phyloP scores from a whole-genome alignment of 1,284 basidiomycete genomes.

The Leccinum solheimii region DNA sequence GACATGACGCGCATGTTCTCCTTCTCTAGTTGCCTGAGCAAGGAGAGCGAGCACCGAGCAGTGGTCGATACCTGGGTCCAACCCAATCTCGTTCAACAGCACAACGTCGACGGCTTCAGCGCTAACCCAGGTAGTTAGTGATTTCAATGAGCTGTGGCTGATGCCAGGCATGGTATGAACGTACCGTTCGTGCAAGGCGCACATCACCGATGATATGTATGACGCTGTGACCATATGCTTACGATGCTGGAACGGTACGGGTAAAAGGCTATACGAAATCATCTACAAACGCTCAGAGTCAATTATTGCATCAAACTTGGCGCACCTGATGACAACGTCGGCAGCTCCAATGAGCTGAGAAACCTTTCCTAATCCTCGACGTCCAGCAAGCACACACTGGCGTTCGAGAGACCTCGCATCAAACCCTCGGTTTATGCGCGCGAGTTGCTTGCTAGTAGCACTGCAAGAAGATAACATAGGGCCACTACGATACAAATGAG shows the following conservation, averaged over 20 bases:
- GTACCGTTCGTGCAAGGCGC: constrained; percentile 64
- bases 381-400: constrained; percentile 63
- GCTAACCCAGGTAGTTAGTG: constrained; percentile 38
- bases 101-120: constrained; percentile 71
- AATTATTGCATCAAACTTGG: constrained; percentile 1
- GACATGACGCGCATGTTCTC: constrained; percentile 68
- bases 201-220: constrained; percentile 86
- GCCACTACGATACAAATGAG: constrained; percentile 15
- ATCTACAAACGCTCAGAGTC: background rate
- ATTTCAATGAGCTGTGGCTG: background rate
- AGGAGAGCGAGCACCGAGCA: constrained; percentile 75
- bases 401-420: constrained; percentile 53
- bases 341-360: constrained; percentile 53
- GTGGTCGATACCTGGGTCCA: constrained; percentile 97
- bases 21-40: constrained; percentile 60
- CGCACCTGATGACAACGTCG: constrained; percentile 73
- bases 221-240: constrained; percentile 92
- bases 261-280: constrained; percentile 62
- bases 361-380: constrained; percentile 55
- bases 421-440: constrained; percentile 60
- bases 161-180: background rate
- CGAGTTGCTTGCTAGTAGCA: constrained; percentile 70
- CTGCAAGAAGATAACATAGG: constrained; percentile 4
- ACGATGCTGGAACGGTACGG: constrained; percentile 74
- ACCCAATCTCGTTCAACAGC: constrained; percentile 89